Percentiles rank a stretch among this genome's conserved stretches.
These are phyloP conservation scores for Leptographium flavum DNA, from an alignment of 2,329 filamentous ascomycete genomes.

Conservation along the genomic window DNA sequence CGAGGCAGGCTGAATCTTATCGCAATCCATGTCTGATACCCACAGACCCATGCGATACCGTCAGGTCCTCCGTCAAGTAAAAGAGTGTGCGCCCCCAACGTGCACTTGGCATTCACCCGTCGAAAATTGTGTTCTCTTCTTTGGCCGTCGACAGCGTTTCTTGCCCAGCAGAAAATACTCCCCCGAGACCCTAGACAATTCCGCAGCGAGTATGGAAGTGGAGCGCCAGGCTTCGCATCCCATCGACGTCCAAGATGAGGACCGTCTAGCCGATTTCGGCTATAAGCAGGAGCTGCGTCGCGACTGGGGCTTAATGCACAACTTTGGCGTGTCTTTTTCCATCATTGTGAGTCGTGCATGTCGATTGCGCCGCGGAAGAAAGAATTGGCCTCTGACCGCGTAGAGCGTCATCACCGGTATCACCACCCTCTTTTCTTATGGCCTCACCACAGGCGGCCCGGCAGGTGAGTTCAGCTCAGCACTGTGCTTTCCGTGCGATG, in stretches of 20 bases:
- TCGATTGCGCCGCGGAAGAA: background rate
- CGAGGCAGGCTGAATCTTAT: background rate
- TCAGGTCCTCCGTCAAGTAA: background rate
- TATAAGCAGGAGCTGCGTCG: slow-evolving; percentile 45
- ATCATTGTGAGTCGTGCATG: slow-evolving; percentile 37
- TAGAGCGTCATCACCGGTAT: slow-evolving; percentile 45
- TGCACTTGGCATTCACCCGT: no score
- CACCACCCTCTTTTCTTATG: slow-evolving; percentile 43
- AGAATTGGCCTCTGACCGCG: background rate
- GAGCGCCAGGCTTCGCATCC: slow-evolving; percentile 15
- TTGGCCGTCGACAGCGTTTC: background rate
- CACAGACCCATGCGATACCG: background rate
- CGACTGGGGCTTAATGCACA: slow-evolving; percentile 44
- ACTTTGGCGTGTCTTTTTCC: slow-evolving; percentile 47
- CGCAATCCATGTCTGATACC: background rate
- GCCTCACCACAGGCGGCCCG: slow-evolving; percentile 38
- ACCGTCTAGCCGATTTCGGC: slow-evolving; percentile 38
- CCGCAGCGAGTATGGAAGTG: slow-evolving; percentile 3
- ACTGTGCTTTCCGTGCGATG: background rate
- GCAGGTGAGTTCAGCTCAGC: slow-evolving; percentile 13
- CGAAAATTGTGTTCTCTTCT: no score
- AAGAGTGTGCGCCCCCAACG: background rate
- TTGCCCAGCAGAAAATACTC: background rate
- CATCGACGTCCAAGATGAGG: slow-evolving; percentile 28
- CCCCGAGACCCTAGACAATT: background rate